Base-by-base conservation (phyloP, 2,329 filamentous ascomycete species). In the Claviceps citrina region DNA sequence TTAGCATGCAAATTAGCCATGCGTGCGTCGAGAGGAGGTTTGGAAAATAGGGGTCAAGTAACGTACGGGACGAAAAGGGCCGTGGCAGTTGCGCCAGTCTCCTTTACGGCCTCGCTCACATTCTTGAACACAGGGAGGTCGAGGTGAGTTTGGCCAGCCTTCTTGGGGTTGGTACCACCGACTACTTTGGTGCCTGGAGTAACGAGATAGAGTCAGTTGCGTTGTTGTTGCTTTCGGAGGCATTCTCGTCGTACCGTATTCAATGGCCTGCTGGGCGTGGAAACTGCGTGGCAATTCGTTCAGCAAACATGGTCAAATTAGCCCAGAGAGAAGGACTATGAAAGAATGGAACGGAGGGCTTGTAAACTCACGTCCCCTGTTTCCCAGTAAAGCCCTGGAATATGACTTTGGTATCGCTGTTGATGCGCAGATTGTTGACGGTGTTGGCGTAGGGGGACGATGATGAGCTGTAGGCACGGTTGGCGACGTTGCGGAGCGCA, bases 131-230 rank as follows among this genome's bases (percentile, higher is more conserved):
- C 91, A 44, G 91, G 91, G 52, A 82, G 81, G 60, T 78, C 85
- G 47, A 98, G 78, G 66, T 98, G 91, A 60, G 77, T 80, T 55
- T 76, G 67, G 58, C 91, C 91, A 50, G 91, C 91, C 73, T 98
- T 98, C 76, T 94, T 96, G 60, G 91, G 91, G 71, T 96, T 96
- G 58, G 89, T 96, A 60, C 91, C 91, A 63, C 91, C 91, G 51
- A 98, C 86, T 51, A 98, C 85, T 62, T 94, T 89, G 55, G 91
- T 98, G 62, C 89, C 85, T 93, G 43, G 26, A 46, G 5, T 5
- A 7, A 40, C 16, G 22, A 37, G 26, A 38, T 43, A 46, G 40
- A 44, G 46, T 59, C 43, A 59, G 56, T 43, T 8, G 1, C n/a
- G n/a, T n/a, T n/a, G 2, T 6, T 8, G 27, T 24, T 16, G 13